Evolutionary conservation across 441 rosid genomes (phyloP), one percentile per base, ranked within the genome.

Genomic region (Gossypium trilobum): DNA sequence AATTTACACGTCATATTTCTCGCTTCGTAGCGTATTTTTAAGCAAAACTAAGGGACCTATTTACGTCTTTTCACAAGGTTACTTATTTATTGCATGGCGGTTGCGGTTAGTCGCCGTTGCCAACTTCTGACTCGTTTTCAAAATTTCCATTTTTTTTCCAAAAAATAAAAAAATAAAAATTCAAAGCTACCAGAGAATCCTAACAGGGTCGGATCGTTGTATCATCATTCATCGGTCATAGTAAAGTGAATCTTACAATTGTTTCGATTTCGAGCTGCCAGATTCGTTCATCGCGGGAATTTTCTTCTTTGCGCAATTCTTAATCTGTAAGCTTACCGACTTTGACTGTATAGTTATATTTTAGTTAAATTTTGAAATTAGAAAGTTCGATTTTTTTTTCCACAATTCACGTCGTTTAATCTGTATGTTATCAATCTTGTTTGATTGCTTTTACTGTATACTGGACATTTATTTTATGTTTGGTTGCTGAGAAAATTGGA

Each of bases 31-130:
- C 13, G 77, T 59, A 29, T 67, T 66, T 66, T 25, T 0, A 0
- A 10, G 1, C 23, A 51, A 68, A 55, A 0, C 1, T 5, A 0
- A 3, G 66, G 73, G 75, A 52, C 64, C 27, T 7, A n/a, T 29
- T 27, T 11, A 33, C 14, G 4, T 20, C 44, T 1, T 13, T 2
- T 27, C 44, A 0, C 14, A 14, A 74, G 70, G 55, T 36, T 68
- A 55, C 75, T 77, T 58, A 81, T 81, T 81, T 75, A 79, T 77
- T 75, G 64, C 74, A 4, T 71, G 10, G 55, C 56, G 33, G 62
- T 36, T 39, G 19, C 29, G 29, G 59, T 55, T 55, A 8, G 13
- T 23, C 23, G 2, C 74, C 50, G 11, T 19, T 23, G 22, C 16
- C 5, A 29, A 17, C 9, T 65, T 31, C 60, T 17, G 62, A 5